Evolutionary conservation across 106 monocot genomes (phyloP).

Genomic region (Triglochin maritima): DNA sequence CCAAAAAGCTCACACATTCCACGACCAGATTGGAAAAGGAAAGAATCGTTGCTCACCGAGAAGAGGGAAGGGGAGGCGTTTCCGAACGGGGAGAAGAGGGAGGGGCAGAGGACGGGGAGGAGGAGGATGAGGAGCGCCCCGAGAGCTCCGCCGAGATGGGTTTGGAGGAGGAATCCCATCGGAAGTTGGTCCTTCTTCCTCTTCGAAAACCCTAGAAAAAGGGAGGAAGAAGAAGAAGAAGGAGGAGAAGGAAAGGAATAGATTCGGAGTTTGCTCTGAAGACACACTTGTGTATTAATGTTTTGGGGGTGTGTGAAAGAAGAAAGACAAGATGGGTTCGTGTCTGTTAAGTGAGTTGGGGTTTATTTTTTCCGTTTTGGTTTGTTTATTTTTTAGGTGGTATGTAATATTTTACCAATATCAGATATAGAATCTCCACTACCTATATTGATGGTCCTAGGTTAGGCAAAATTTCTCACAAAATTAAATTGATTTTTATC

Average conservation of each 20-base stretch:
- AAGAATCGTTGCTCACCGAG: conserved; percentile 24
- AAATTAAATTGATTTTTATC: too few species aligned
- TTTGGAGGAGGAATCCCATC: not conserved
- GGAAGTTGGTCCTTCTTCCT: not conserved
- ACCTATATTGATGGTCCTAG: too few species aligned
- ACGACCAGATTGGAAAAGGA: not conserved
- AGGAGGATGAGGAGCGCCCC: conserved; percentile 31
- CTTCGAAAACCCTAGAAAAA: not conserved
- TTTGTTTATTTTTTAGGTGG: not conserved
- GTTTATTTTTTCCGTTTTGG: not conserved
- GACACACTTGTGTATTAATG: not conserved
- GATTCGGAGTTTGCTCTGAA: not conserved
- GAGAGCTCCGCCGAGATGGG: conserved; percentile 5
- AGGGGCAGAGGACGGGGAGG: conserved; percentile 41
- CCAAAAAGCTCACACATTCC: not conserved
- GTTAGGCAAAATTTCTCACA: too few species aligned
- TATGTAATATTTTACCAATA: not conserved
- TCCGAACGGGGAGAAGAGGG: conserved; percentile 47
- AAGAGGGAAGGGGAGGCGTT: conserved; percentile 45
- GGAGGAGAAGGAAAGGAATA: not conserved
- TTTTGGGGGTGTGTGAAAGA: not conserved
- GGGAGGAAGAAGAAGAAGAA: not conserved
- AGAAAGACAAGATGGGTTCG: not conserved
- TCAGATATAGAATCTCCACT: not conserved
- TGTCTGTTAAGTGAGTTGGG: not conserved